Base-by-base conservation (phyloP, 345 rosid species). In the Psidium friedrichsthalianum region DNA sequence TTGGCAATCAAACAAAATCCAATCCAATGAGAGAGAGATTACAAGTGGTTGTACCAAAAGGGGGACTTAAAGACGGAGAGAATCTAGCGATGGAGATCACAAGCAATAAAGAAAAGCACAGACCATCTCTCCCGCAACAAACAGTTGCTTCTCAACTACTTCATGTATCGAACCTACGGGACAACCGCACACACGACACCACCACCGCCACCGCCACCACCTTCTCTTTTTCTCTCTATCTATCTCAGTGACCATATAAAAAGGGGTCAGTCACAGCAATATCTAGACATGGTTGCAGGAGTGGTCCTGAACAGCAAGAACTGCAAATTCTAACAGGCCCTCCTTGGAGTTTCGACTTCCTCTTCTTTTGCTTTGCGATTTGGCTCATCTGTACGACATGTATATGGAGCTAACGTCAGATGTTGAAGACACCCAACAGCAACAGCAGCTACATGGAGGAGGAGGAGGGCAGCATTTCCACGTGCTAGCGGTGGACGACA, bases 401-500 rank as follows among this genome's bases (percentile, higher is more conserved):
- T 27, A 51, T 59, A 89, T 92, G 94, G 91, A 90, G 88, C 57
- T 84, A 88, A 85, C 85, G 80, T 44, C 90, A 53, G 82, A 40
- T 18, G 52, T 11, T 51, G 85, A 61, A 84, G 86, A 83, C 16
- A 84, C 83, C 22, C 82, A 59, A 81, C 47, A 29, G 21, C 87
- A 69, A 44, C 27, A 57, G 49, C 57, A 83, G 74, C 76, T 58
- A 21, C 58, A 54, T 8, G 53, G 61, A 53, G 82, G 42, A 24
- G 27, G 57, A 52, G 83, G 24, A 22, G 84, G 54, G 20, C 86
- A 86, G 14, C 89, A 85, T 84, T 92, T 93, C 82, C 95, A 93
- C 86, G 93, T 93, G 14, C 84, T 93, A 86, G 94, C 94, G 2
- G 94, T 93, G 74, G 95, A 93, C 86, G 95, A 93, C 85, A 93